These are phyloP conservation scores for Boletus rubroflammeus DNA, from an alignment of 768 basidiomycete genomes.

Conservation along the genomic window DNA sequence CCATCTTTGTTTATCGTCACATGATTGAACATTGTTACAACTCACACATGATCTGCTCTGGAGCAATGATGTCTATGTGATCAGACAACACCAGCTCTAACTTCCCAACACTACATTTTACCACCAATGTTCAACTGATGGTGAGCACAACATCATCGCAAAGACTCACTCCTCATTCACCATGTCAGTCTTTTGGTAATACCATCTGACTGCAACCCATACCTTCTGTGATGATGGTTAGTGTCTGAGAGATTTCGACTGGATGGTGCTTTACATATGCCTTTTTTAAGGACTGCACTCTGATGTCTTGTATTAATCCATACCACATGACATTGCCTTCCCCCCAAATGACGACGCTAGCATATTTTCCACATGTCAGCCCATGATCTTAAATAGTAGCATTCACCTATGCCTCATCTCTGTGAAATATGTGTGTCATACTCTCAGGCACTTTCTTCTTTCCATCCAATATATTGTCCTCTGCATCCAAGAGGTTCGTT, in stretches of 20 bases:
- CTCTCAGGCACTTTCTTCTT: background rate
- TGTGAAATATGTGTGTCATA: background rate
- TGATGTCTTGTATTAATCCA: background rate
- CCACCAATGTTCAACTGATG: too few relatives aligned
- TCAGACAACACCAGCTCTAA: too few relatives aligned
- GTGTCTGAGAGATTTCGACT: too few relatives aligned
- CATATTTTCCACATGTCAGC: background rate
- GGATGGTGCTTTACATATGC: too few relatives aligned
- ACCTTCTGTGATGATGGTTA: background rate
- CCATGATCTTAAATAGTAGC: background rate
- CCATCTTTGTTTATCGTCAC: background rate
- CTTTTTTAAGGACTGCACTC: background rate
- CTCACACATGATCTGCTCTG: background rate
- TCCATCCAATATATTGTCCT: background rate
- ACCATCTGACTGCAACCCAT: background rate
- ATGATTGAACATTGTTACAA: background rate
- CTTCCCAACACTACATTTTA: too few relatives aligned
- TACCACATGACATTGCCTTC: background rate
- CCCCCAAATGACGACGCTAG: background rate
- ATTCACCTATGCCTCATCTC: background rate
- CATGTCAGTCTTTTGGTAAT: too few relatives aligned
- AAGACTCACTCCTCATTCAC: too few relatives aligned
- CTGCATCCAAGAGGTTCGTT: background rate
- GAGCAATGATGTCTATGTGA: too few relatives aligned
- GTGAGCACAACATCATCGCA: too few relatives aligned